A percentile compares a stretch with the other conserved stretches of the same genome.
Conservation (phyloP, 352 stramenopile species). For the Globisporangium alternatum region DNA sequence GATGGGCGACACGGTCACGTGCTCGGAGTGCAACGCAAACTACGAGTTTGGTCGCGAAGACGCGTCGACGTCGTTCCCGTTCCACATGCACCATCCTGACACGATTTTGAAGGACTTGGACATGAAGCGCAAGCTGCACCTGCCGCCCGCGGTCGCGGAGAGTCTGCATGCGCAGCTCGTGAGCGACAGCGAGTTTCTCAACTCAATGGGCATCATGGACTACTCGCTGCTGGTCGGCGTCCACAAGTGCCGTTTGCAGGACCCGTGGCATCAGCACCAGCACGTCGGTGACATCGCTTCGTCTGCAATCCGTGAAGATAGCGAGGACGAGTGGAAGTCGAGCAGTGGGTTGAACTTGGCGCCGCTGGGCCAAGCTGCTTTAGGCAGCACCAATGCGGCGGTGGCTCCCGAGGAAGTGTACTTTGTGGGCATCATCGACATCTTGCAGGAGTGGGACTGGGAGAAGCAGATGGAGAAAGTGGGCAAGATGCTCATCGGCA, state of each 20-base stretch:
- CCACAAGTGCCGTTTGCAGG: conserved; percentile 52
- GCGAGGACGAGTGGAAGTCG: conserved; percentile 17
- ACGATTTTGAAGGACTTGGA: conserved; percentile 75
- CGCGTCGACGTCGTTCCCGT: conserved; percentile 23
- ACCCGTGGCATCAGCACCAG: conserved; percentile 16
- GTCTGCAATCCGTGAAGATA: conserved; percentile 17
- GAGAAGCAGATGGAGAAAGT: conserved; percentile 75
- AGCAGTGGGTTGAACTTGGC: conserved; percentile 23
- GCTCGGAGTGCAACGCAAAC: conserved; percentile 57
- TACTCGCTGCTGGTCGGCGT: conserved; percentile 73
- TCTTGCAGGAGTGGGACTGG: conserved; percentile 82
- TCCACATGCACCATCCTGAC: conserved; percentile 61
- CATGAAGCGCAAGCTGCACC: conserved; percentile 38
- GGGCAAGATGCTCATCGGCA: conserved; percentile 69
- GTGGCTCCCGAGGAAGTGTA: conserved; percentile 53
- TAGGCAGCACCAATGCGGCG: conserved; percentile 5
- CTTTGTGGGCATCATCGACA: conserved; percentile 84
- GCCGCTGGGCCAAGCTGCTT: conserved; percentile 12
- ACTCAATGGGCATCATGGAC: conserved; percentile 74
- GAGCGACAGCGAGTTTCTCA: conserved; percentile 62
- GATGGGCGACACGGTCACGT: conserved; percentile 53
- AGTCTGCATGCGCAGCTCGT: conserved; percentile 49
- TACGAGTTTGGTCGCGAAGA: conserved; percentile 43
- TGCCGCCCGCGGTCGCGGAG: conserved; percentile 28
- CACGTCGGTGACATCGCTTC: not conserved